phyloP scores from a whole-genome alignment of 2,329 filamentous ascomycete species.

The Aspergillus ochraceus region DNA sequence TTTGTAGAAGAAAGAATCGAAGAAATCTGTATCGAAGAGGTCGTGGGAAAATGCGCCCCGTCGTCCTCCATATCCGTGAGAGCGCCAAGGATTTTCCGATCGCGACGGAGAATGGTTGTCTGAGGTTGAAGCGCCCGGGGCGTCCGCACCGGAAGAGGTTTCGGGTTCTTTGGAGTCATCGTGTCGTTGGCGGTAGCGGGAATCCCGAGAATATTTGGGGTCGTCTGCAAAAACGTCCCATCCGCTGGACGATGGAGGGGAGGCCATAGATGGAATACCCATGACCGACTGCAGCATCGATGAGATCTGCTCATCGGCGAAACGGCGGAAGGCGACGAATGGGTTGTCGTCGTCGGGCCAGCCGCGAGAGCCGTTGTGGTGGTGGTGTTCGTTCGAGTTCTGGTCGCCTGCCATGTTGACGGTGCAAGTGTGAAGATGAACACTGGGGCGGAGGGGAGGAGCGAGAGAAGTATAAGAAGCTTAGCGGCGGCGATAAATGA shows the following conservation, averaged over 20 bases:
- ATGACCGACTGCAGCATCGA: slow-evolving; percentile 55
- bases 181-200: slow-evolving; percentile 18
- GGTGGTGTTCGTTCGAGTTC: slow-evolving; percentile 12
- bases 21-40: slow-evolving; percentile 32
- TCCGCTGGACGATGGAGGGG: slow-evolving; percentile 30
- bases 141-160: slow-evolving; percentile 3
- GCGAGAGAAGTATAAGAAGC: slow-evolving; percentile 6
- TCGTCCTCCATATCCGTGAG: slow-evolving; percentile 21
- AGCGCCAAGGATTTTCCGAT: slow-evolving; percentile 26
- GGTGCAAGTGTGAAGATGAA: not conserved
- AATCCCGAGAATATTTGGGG: slow-evolving; percentile 22
- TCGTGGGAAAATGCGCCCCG: slow-evolving; percentile 20
- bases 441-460: not conserved
- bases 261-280: slow-evolving; percentile 42
- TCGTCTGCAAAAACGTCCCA: slow-evolving; percentile 40
- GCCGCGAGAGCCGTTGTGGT: slow-evolving; percentile 18
- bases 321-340: slow-evolving; percentile 62
- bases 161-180: slow-evolving; percentile 5
- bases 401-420: slow-evolving; percentile 28
- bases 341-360: slow-evolving; percentile 50
- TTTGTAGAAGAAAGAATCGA: slow-evolving; percentile 37
- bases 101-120: slow-evolving; percentile 1
- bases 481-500: slow-evolving; percentile 18
- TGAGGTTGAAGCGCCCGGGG: slow-evolving; percentile 4
- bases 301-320: slow-evolving; percentile 59